Evolutionary conservation across 2,329 filamentous ascomycete genomes (phyloP).

Genomic region (Fusarium lyarnte): DNA sequence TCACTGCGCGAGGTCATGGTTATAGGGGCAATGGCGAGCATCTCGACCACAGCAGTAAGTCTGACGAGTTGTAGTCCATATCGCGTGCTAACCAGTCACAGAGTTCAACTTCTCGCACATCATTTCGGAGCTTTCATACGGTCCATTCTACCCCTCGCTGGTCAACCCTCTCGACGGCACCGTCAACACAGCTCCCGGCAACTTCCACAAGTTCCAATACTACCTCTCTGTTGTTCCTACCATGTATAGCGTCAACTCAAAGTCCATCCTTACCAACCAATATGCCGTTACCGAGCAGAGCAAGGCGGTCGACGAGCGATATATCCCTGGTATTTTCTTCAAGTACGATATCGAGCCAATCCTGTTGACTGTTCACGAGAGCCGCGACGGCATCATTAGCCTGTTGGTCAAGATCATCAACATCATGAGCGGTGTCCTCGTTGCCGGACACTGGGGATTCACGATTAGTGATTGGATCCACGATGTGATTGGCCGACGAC

Average conservation of each 20-base stretch:
- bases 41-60: constrained; percentile 81
- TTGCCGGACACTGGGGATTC: constrained; percentile 93
- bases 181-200: constrained; percentile 73
- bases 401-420: constrained; percentile 88
- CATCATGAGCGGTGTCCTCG: constrained; percentile 87
- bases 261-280: constrained; percentile 90
- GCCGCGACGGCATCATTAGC: constrained; percentile 76
- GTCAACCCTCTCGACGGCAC: constrained; percentile 95
- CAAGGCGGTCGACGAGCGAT: constrained; percentile 72
- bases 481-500: constrained; percentile 62
- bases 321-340: constrained; percentile 91
- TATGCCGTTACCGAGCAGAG: constrained; percentile 96
- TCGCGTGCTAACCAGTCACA: constrained; percentile 50
- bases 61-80: background rate
- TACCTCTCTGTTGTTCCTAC: constrained; percentile 96
- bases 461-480: constrained; percentile 81
- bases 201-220: constrained; percentile 99
- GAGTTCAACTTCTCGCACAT: constrained; percentile 98
- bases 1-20: constrained; percentile 94
- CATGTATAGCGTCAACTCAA: constrained; percentile 77
- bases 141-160: constrained; percentile 93
- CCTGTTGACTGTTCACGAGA: constrained; percentile 84
- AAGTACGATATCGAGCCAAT: constrained; percentile 99
- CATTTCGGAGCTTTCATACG: constrained; percentile 95
- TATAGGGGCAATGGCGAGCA: constrained; percentile 83